A percentile compares a stretch with the other conserved stretches of the same genome.
Conservation (phyloP, 192 early-diverging fungal species). For the Backusella tarrabulga region DNA sequence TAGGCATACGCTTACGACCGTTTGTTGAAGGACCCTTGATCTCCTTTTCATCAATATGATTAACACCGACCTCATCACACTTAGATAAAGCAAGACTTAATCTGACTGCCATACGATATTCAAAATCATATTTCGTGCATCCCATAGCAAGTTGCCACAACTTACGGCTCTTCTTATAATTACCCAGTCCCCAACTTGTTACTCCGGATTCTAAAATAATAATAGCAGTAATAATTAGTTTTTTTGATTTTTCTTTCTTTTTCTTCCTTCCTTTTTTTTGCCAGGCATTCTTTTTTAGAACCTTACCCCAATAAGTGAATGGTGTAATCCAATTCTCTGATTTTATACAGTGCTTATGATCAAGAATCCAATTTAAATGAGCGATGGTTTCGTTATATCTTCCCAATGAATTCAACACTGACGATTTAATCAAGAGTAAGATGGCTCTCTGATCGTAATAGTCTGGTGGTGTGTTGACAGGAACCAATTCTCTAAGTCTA, state of each 20-base stretch:
- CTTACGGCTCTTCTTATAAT: constrained; percentile 32
- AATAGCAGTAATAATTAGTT: background rate
- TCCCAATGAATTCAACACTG: constrained; percentile 47
- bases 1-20: constrained; percentile 29
- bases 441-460: constrained; percentile 43
- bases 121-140: constrained; percentile 55
- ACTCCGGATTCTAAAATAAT: constrained; percentile 45
- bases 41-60: constrained; percentile 13
- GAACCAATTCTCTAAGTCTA: constrained; percentile 34
- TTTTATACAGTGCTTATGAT: constrained; percentile 38
- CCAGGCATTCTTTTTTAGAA: background rate
- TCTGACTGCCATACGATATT: constrained; percentile 41
- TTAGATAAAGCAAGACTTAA: constrained; percentile 29
- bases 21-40: constrained; percentile 18
- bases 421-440: constrained; percentile 47
- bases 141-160: constrained; percentile 46
- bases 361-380: constrained; percentile 52
- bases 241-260: background rate
- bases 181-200: constrained; percentile 45
- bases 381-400: constrained; percentile 38
- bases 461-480: constrained; percentile 29
- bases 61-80: constrained; percentile 36
- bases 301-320: constrained; percentile 50
- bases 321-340: constrained; percentile 52
- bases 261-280: background rate